Evolutionary conservation across 2,329 filamentous ascomycete species (phyloP).

Genomic region (Emergomyces pasteurianus): DNA sequence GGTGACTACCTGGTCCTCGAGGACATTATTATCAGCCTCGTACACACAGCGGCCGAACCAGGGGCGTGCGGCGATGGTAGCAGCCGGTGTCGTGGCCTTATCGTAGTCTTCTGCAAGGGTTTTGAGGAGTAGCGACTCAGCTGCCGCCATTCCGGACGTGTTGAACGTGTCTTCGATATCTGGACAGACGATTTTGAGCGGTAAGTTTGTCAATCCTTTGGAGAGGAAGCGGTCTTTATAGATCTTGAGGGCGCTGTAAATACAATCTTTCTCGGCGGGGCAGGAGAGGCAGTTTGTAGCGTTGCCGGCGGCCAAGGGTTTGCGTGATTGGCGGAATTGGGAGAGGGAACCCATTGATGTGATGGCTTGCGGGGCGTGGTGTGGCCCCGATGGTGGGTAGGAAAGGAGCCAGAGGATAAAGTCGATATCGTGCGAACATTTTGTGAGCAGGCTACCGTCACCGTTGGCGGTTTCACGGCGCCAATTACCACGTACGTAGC

Average conservation of each 20-base stretch:
- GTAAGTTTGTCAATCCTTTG: slow-evolving; percentile 62
- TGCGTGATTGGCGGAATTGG: slow-evolving; percentile 63
- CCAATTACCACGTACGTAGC: slow-evolving; percentile 90
- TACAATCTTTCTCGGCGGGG: slow-evolving; percentile 59
- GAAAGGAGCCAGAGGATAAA: slow-evolving; percentile 83
- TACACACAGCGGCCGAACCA: slow-evolving; percentile 96
- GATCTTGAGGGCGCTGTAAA: slow-evolving; percentile 74
- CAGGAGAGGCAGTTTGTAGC: slow-evolving; percentile 86
- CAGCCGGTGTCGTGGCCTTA: slow-evolving; percentile 41
- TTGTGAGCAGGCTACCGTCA: slow-evolving; percentile 71
- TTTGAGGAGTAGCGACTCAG: slow-evolving; percentile 38
- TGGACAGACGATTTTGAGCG: slow-evolving; percentile 75
- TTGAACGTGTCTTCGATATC: slow-evolving; percentile 70
- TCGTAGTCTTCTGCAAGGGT: slow-evolving; percentile 45
- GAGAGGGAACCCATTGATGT: slow-evolving; percentile 65
- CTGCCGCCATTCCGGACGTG: slow-evolving; percentile 35
- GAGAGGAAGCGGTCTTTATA: slow-evolving; percentile 61
- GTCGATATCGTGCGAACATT: slow-evolving; percentile 94
- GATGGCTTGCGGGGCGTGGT: slow-evolving; percentile 66
- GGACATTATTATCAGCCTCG: slow-evolving; percentile 85
- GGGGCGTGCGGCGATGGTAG: slow-evolving; percentile 37
- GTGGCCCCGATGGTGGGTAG: slow-evolving; percentile 48
- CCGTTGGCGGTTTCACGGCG: slow-evolving; percentile 62
- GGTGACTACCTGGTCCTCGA: slow-evolving; percentile 83
- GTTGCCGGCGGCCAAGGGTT: slow-evolving; percentile 59